Percentiles rank a stretch among this genome's conserved stretches.
These are phyloP conservation scores for Hericium coralloides DNA, from an alignment of 768 basidiomycete genomes.

Conservation along the genomic window DNA sequence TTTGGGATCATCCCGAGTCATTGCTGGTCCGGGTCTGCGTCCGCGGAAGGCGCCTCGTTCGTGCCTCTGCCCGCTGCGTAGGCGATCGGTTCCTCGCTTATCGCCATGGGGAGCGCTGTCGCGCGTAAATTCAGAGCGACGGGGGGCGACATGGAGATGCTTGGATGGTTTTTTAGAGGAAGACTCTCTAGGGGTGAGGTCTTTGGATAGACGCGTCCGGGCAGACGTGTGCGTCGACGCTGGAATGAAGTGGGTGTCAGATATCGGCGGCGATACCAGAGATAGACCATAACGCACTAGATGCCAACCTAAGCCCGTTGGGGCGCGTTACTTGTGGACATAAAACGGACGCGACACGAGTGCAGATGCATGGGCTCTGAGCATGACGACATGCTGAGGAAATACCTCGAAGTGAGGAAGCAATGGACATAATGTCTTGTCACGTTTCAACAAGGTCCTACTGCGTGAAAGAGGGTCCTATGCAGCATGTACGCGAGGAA, in stretches of 20 bases:
- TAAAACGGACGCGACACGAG: not conserved
- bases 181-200: conserved; percentile 5
- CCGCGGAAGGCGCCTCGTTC: not conserved
- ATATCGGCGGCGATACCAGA: not conserved
- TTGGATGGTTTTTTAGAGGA: conserved; percentile 2
- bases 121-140: conserved; percentile 6
- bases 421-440: not conserved
- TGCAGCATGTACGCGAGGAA: too few relatives aligned
- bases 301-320: too few relatives aligned
- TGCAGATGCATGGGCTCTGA: not conserved
- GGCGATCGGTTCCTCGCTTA: not conserved
- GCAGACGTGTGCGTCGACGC: conserved; percentile 1
- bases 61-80: not conserved
- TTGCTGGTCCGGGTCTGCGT: not conserved
- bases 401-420: not conserved
- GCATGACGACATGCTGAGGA: not conserved
- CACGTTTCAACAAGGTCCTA: too few relatives aligned
- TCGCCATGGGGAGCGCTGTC: not conserved
- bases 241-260: not conserved
- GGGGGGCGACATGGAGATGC: conserved; percentile 9
- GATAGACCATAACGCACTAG: not conserved
- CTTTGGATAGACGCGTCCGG: conserved; percentile 13
- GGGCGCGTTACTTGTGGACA: too few relatives aligned
- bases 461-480: too few relatives aligned
- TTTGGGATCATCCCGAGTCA: not conserved